Conservation (phyloP, 192 early-diverging fungal genomes). For the Gonapodya prolifera region DNA sequence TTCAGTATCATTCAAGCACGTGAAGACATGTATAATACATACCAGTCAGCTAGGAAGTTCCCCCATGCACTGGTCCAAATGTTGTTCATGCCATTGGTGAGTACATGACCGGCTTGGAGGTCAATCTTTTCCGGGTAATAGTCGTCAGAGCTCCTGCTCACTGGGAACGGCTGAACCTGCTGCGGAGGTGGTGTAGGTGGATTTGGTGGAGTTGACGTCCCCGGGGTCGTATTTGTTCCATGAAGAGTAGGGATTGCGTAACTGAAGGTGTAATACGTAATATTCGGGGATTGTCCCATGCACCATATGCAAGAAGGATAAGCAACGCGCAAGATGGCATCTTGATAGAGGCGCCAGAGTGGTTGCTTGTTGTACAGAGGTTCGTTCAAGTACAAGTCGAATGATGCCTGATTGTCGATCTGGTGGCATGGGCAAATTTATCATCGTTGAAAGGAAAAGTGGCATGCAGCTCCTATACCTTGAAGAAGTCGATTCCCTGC, state of each 20-base stretch:
- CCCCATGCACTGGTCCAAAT: neutral
- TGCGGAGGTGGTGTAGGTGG: neutral
- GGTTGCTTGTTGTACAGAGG: neutral
- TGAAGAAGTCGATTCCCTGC: conserved; percentile 1
- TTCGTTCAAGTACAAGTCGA: neutral
- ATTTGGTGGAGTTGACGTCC: too few relatives aligned
- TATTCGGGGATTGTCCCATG: conserved; percentile 2
- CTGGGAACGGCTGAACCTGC: neutral
- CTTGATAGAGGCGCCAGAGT: neutral
- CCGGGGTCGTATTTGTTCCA: neutral
- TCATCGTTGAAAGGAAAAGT: neutral
- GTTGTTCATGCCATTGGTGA: conserved; percentile 1
- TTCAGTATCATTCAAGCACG: neutral
- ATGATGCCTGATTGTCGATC: conserved; percentile 6
- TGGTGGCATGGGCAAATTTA: neutral
- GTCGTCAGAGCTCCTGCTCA: neutral
- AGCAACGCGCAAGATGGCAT: neutral
- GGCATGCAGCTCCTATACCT: neutral
- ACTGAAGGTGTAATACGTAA: neutral
- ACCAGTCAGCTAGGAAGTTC: neutral
- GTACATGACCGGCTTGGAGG: conserved; percentile 2
- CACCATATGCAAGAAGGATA: neutral
- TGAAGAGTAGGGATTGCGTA: neutral
- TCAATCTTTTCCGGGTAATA: neutral
- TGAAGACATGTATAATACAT: neutral